A percentile compares a stretch with the other conserved stretches of the same genome.
phyloP scores from a whole-genome alignment of 225 moss, liverwort and hornwort species.

The Pseudisothecium myosuroides region DNA sequence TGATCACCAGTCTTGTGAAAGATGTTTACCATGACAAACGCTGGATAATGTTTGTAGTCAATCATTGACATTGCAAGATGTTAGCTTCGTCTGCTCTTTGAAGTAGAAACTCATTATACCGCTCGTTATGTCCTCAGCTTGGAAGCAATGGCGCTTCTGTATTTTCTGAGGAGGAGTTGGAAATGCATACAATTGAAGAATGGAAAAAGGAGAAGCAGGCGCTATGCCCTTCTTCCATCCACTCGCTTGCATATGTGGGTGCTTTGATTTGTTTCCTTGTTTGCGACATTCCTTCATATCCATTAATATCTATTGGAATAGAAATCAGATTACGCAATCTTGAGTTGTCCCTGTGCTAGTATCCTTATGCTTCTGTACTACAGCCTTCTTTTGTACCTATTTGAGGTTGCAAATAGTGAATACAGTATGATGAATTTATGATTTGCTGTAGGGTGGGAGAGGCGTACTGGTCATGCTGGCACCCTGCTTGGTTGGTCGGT shows the following conservation, averaged over 20 bases:
- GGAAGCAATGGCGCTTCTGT: conserved; percentile 84
- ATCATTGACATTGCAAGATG: background rate
- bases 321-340: background rate
- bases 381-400: background rate
- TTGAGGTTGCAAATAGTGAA: background rate
- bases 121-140: conserved; percentile 35
- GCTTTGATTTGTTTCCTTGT: background rate
- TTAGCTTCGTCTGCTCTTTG: background rate
- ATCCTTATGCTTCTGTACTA: background rate
- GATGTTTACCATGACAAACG: background rate
- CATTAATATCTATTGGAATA: background rate
- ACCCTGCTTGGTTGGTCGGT: background rate
- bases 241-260: conserved; percentile 81
- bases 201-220: conserved; percentile 93
- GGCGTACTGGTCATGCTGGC: background rate
- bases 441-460: background rate
- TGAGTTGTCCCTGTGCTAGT: background rate
- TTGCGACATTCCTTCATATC: background rate
- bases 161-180: conserved; percentile 87
- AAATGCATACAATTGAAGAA: conserved; percentile 91
- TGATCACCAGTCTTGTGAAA: background rate
- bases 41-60: background rate
- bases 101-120: background rate
- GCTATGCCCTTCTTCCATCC: conserved; percentile 31
- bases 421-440: background rate